A percentile compares a stretch with the other conserved stretches of the same genome.
phyloP scores from a whole-genome alignment of 257 asterid genomes.

The Catharanthus roseus region DNA sequence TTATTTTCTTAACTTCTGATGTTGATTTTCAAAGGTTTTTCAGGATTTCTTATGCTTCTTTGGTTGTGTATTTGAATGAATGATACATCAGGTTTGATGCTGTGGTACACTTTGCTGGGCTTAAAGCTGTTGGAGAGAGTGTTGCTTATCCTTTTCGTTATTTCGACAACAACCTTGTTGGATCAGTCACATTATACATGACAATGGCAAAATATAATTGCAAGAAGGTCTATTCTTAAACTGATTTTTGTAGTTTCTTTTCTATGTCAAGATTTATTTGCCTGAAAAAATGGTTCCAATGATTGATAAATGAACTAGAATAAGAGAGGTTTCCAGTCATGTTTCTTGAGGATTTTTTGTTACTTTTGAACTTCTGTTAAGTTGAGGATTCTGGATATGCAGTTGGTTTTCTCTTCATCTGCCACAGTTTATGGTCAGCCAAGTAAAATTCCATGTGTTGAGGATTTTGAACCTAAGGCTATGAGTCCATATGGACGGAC shows the following conservation, averaged over 20 bases:
- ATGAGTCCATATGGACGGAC: conserved; percentile 98
- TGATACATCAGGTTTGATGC: conserved; percentile 57
- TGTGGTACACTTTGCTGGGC: conserved; percentile 95
- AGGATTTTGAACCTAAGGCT: conserved; percentile 75
- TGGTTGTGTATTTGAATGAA: not conserved
- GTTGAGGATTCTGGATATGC: conserved; percentile 15
- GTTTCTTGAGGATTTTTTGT: not conserved
- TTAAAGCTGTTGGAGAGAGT: conserved; percentile 96
- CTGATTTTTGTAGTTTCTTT: not conserved
- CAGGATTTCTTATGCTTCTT: not conserved
- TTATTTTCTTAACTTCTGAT: not conserved
- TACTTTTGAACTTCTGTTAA: conserved; percentile 6
- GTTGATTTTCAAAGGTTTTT: not conserved
- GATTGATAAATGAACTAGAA: not conserved
- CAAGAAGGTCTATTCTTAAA: conserved; percentile 63
- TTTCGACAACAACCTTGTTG: conserved; percentile 79
- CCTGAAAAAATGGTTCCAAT: not conserved
- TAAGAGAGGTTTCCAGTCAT: not conserved
- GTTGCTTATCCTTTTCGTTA: conserved; percentile 79
- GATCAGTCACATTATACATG: conserved; percentile 69
- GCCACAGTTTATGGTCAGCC: conserved; percentile 99
- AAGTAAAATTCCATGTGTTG: conserved; percentile 73
- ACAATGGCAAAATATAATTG: conserved; percentile 79
- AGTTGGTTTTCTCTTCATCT: conserved; percentile 96
- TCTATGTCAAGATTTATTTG: not conserved